These are phyloP conservation scores for Xylariaceae sp. DNA, from an alignment of 2,329 filamentous ascomycete genomes.

Conservation along the genomic window DNA sequence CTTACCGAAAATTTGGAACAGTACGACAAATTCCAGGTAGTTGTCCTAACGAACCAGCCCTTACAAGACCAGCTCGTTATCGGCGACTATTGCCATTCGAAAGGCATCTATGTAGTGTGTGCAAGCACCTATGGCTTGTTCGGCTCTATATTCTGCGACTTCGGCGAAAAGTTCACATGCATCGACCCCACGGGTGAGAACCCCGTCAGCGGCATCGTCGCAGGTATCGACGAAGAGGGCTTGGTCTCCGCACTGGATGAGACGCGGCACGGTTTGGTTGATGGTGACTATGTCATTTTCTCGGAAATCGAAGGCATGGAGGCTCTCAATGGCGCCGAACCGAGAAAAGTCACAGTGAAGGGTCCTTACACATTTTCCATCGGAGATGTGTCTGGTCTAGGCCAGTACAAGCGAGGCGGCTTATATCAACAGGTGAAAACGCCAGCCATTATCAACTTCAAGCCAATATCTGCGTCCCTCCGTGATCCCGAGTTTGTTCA, in stretches of 20 bases:
- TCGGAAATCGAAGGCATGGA: conserved; percentile 94
- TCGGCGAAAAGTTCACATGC: conserved; percentile 91
- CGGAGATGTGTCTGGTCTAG: conserved; percentile 86
- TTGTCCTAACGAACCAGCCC: conserved; percentile 86
- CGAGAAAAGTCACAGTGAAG: conserved; percentile 91
- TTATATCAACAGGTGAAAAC: conserved; percentile 98
- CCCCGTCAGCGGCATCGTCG: conserved; percentile 85
- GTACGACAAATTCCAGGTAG: conserved; percentile 89
- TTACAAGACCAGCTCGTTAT: conserved; percentile 82
- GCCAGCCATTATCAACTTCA: conserved; percentile 92
- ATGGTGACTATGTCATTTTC: conserved; percentile 96
- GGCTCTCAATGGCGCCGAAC: conserved; percentile 79
- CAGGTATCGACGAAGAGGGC: conserved; percentile 86
- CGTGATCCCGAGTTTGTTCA: conserved; percentile 89
- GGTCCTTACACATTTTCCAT: conserved; percentile 98
- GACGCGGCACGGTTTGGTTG: conserved; percentile 91
- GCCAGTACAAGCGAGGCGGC: conserved; percentile 86
- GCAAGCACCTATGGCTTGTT: conserved; percentile 94
- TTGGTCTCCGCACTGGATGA: conserved; percentile 93
- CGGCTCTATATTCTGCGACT: conserved; percentile 95
- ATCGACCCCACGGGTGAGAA: conserved; percentile 92
- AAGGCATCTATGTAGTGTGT: conserved; percentile 88
- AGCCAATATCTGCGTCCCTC: conserved; percentile 77
- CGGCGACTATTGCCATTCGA: conserved; percentile 91
- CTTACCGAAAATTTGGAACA: conserved; percentile 78